Evolutionary conservation across 78 protist species (phyloP).

Genomic region (Dictyostelium capitatum): DNA sequence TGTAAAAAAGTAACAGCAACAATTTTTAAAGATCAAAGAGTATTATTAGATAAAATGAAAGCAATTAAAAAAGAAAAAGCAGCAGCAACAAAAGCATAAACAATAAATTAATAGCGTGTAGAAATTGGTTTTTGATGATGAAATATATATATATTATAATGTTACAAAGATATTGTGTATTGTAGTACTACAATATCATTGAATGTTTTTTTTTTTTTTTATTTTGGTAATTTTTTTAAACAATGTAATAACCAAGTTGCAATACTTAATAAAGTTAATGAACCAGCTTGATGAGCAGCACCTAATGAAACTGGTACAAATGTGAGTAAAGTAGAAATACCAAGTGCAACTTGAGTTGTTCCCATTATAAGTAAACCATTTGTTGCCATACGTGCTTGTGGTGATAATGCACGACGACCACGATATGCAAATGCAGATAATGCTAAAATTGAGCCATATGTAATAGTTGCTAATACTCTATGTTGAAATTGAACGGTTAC

Average conservation of each 20-base stretch:
- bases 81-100: conserved; percentile 2
- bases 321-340: conserved; percentile 91
- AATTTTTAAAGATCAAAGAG: conserved; percentile 71
- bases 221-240: conserved; percentile 74
- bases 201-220: conserved; percentile 5
- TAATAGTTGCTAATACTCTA: conserved; percentile 76
- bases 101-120: neutral
- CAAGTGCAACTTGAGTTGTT: conserved; percentile 89
- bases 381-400: conserved; percentile 66
- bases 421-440: conserved; percentile 34
- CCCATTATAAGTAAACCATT: conserved; percentile 79
- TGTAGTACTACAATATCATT: too few species aligned
- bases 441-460: conserved; percentile 25
- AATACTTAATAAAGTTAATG: conserved; percentile 86
- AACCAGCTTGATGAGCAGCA: conserved; percentile 94
- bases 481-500: conserved; percentile 93
- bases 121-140: too few species aligned
- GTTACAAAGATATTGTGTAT: too few species aligned
- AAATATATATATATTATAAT: too few species aligned
- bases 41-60: conserved; percentile 67
- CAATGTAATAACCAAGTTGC: conserved; percentile 69
- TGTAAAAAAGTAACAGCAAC: conserved; percentile 62
- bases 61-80: conserved; percentile 63
- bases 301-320: conserved; percentile 94
- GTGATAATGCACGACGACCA: conserved; percentile 56